phyloP scores from a whole-genome alignment of 2,329 filamentous ascomycete species.

The Clonostachys byssicola region DNA sequence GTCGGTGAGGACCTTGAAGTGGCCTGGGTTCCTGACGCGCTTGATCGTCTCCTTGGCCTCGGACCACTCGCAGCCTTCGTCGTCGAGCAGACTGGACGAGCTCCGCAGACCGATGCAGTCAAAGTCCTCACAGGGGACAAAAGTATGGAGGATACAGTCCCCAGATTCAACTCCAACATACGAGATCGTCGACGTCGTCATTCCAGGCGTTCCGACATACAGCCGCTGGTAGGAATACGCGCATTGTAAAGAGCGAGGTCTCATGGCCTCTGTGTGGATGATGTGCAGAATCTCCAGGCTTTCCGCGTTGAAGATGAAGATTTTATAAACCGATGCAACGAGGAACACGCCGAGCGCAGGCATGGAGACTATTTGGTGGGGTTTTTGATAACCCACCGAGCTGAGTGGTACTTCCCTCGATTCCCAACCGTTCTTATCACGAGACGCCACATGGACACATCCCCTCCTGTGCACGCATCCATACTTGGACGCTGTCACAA shows the following conservation, averaged over 20 bases:
- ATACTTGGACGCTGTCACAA: conserved; percentile 44
- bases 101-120: conserved; percentile 55
- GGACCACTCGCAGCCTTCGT: conserved; percentile 44
- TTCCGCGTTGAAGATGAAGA: conserved; percentile 52
- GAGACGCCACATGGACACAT: conserved; percentile 42
- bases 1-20: conserved; percentile 58
- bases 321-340: conserved; percentile 49
- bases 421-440: conserved; percentile 38
- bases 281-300: conserved; percentile 49
- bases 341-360: conserved; percentile 56
- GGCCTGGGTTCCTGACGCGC: conserved; percentile 56
- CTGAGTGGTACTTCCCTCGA: conserved; percentile 20
- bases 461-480: conserved; percentile 16
- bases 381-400: conserved; percentile 37
- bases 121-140: conserved; percentile 46
- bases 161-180: conserved; percentile 57
- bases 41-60: conserved; percentile 46
- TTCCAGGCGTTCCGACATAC: conserved; percentile 26
- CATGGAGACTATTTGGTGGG: conserved; percentile 53
- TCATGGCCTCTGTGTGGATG: conserved; percentile 55
- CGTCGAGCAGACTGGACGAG: conserved; percentile 27
- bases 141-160: conserved; percentile 62
- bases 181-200: conserved; percentile 60
- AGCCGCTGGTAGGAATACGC: conserved; percentile 39
- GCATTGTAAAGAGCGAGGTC: conserved; percentile 54